Evolutionary conservation across 2,329 filamentous ascomycete species (phyloP), one percentile per base, ranked within the genome.

Genomic region (Fusarium sublunatum): DNA sequence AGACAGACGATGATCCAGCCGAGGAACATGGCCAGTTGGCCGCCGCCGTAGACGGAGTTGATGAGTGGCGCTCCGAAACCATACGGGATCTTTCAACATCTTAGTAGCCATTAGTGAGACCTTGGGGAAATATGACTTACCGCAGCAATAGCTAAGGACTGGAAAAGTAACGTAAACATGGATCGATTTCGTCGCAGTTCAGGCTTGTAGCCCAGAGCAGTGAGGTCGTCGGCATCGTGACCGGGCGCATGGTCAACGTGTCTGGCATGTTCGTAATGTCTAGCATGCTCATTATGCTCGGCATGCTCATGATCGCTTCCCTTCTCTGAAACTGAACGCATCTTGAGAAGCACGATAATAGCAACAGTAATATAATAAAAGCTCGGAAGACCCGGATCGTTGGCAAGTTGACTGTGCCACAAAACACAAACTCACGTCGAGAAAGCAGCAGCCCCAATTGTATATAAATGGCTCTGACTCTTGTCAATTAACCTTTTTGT

Each of bases 1-100:
- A 91, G 68, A 42, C 88, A 86, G 31, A 86, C 85, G 9, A 86
- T 79, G 29, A 76, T 52, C 76, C 89, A 79, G 15, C 90, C 91
- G 85, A 90, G 93, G 54, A 93, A 84, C 44, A 93, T 87, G 60
- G 87, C 35, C 2, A 70, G 42, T 34, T 70, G 68, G 5, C 68
- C 68, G 29, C 68, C 68, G 38, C 68, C 68, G 8, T 70, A 70
- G 12, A 70, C 40, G 0, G 68, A 46, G 3, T 68, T 70, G 34
- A 70, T 66, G 10, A 70, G 57, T 2, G 68, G 68, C 10, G 64
- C 67, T 0, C 68, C 68, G 36, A 70, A 70, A 11, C 68, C 68
- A 15, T 70, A 70, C 0, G 68, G 68, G 11, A 70, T 70, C 68
- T 70, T n/a, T 10, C 8, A 4, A n/a, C 3, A 0, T 0, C n/a